Conservation (phyloP, 2,329 filamentous ascomycete species). For the Hymenoscyphus fructigenus region DNA sequence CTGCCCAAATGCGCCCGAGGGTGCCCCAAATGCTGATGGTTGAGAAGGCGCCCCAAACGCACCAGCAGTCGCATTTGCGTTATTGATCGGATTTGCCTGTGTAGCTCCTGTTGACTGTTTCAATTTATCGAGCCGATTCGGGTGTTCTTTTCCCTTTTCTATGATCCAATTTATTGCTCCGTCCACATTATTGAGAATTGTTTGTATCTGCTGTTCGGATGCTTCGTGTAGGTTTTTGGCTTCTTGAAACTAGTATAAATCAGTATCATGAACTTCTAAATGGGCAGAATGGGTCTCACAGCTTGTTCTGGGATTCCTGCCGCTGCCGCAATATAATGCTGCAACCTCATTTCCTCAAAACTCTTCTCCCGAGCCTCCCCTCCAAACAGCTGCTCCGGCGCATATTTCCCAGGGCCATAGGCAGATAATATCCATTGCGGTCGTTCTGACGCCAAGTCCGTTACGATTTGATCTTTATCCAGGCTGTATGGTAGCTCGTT, state of each 20-base stretch:
- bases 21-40: conserved; percentile 13
- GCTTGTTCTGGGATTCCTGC: conserved; percentile 57
- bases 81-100: conserved; percentile 40
- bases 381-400: conserved; percentile 81
- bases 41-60: conserved; percentile 12
- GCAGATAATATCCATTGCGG: conserved; percentile 85
- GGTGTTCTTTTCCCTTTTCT: conserved; percentile 66
- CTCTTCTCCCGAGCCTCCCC: conserved; percentile 78
- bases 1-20: conserved; percentile 24
- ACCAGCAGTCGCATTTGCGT: conserved; percentile 15
- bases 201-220: conserved; percentile 69
- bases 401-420: conserved; percentile 75
- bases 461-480: conserved; percentile 53
- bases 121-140: conserved; percentile 69
- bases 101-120: conserved; percentile 40
- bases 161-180: conserved; percentile 71
- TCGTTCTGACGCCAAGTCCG: conserved; percentile 67
- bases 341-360: conserved; percentile 82
- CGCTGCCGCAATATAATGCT: conserved; percentile 66
- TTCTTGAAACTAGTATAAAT: conserved; percentile 52
- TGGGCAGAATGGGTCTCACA: conserved; percentile 26
- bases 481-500: conserved; percentile 26
- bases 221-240: conserved; percentile 61
- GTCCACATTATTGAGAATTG: conserved; percentile 65
- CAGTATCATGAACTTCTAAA: conserved; percentile 7